Base-by-base conservation (phyloP, 345 rosid species). In the Lepidium sativum region DNA sequence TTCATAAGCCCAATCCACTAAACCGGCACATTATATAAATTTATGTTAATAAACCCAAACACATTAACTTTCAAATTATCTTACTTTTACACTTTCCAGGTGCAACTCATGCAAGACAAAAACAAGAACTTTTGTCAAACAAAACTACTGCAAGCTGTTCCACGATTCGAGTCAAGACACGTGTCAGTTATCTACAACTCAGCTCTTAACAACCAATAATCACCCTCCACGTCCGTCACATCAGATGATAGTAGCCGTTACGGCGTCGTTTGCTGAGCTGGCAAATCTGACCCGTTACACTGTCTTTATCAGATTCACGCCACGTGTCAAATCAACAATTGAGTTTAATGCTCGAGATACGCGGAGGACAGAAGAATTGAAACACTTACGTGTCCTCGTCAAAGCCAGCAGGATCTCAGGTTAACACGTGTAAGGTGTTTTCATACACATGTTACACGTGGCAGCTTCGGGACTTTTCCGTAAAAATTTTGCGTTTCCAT, bases 71-170 rank as follows among this genome's bases (percentile, higher is more conserved):
- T 33, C 9, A 16, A 9, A 68, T 52, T 49, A 58, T 58, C 59
- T 29, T 40, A 12, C 1, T 11, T 29, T 32, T 18, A 13, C 11
- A 54, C 69, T 70, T 54, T 70, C 69, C 75, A 70, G 58, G 51
- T 63, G 75, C 75, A 54, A 54, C 9, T 63, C 75, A 70, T 70
- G 75, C 75, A 70, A 50, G 51, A 14, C 5, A 8, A 53, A 52
- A n/a, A 16, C 34, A 2, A 13, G 5, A 62, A 62, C 63, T 27
- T 21, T 45, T 27, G 15, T 15, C 32, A 18, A 23, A 29, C 58
- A 38, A n/a, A 25, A 32, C 51, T 25, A 12, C 6, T 32, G 9
- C 54, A 44, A 43, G 38, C 67, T 15, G 40, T 34, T 33, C 9
- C 21, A 52, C 54, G 20, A 53, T 23, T 52, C 8, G 21, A 23